Conservation (phyloP, 1,284 basidiomycete genomes). For the Moniliophthora roreri region DNA sequence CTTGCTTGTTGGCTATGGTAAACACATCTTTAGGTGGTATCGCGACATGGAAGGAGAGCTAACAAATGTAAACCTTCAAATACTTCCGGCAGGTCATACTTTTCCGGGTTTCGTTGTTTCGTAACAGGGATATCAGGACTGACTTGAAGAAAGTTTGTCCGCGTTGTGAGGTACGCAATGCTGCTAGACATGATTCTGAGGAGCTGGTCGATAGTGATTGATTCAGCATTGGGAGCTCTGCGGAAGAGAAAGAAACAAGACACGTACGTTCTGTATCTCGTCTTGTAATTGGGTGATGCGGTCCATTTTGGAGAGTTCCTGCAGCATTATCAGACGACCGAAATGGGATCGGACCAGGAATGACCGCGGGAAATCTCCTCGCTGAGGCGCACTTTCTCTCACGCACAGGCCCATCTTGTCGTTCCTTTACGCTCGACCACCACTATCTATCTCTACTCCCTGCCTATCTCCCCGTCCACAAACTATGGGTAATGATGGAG, state of each 20-base stretch:
- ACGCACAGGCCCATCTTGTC: too few relatives aligned
- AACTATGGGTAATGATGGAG: conserved; percentile 81
- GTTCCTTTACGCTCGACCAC: too few relatives aligned
- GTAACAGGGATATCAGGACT: conserved; percentile 60
- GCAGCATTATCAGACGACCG: background rate
- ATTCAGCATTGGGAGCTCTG: background rate
- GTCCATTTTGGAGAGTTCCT: background rate
- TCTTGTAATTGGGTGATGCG: background rate
- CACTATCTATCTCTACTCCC: too few relatives aligned
- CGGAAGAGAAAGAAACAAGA: background rate
- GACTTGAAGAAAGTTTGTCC: conserved; percentile 59
- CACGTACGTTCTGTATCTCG: background rate
- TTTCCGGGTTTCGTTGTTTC: conserved; percentile 54
- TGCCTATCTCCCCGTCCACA: too few relatives aligned
- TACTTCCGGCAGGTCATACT: conserved; percentile 53
- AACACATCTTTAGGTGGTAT: background rate
- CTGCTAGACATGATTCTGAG: conserved; percentile 55
- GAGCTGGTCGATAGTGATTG: background rate
- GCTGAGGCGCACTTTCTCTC: too few relatives aligned
- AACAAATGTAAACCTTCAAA: conserved; percentile 29
- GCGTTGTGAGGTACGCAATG: conserved; percentile 56
- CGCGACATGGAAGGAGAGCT: background rate
- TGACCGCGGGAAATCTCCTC: too few relatives aligned
- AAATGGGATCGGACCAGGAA: background rate
- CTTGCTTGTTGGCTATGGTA: conserved; percentile 68